A percentile compares a stretch with the other conserved stretches of the same genome.
Evolutionary conservation across 345 rosid species (phyloP).

Genomic region (Passiflora organensis): DNA sequence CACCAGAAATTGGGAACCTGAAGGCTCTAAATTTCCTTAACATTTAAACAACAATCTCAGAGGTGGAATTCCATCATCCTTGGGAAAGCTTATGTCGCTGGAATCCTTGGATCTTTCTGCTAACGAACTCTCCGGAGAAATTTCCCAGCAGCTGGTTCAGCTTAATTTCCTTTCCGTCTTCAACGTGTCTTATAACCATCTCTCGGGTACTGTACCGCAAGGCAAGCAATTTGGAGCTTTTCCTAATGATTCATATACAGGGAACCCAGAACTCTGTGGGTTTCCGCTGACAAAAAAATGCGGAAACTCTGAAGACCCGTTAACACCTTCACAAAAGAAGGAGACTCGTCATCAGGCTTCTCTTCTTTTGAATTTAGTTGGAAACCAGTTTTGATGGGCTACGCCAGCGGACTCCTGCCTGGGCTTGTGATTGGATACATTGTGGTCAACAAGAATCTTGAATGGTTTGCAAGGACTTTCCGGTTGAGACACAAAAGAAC

Average conservation of each 20-base stretch:
- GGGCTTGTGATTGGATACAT: too few relatives aligned
- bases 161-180: not conserved
- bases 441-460: too few relatives aligned
- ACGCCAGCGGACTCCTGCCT: too few relatives aligned
- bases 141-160: not conserved
- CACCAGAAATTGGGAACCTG: constrained; percentile 1
- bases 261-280: not conserved
- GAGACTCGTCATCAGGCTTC: too few relatives aligned
- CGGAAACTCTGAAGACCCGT: not conserved
- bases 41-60: constrained; percentile 4
- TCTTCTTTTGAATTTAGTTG: too few relatives aligned
- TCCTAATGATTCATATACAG: not conserved
- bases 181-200: not conserved
- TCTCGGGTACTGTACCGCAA: not conserved
- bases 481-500: too few relatives aligned
- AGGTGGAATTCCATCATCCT: constrained; percentile 23
- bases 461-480: too few relatives aligned
- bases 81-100: not conserved
- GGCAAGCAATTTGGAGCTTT: not conserved
- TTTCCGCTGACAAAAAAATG: not conserved
- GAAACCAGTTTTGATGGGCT: too few relatives aligned
- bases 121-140: constrained; percentile 1
- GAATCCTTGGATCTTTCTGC: not conserved
- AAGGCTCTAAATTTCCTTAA: constrained; percentile 4
- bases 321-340: too few relatives aligned